Evolutionary conservation across 441 rosid species (phyloP).

Genomic region (Adansonia gregorii): DNA sequence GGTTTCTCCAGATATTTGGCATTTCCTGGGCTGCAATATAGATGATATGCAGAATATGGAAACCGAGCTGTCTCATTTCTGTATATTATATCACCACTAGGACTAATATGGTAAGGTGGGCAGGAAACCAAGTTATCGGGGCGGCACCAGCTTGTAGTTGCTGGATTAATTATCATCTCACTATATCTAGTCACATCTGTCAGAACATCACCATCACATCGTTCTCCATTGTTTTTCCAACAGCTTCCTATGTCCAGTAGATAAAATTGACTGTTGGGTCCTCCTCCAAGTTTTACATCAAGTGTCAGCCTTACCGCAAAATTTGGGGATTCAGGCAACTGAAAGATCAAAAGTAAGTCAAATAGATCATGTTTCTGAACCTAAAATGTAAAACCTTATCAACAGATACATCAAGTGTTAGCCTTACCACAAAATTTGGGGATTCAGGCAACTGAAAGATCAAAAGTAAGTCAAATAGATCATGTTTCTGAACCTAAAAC

Average conservation of each 20-base stretch:
- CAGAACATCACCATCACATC: slow-evolving; percentile 52
- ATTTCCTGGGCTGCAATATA: slow-evolving; percentile 70
- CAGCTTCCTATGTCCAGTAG: slow-evolving; percentile 61
- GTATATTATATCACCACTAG: slow-evolving; percentile 49
- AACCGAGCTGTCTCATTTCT: slow-evolving; percentile 60
- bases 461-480: slow-evolving; percentile 14
- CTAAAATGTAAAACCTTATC: slow-evolving; percentile 1
- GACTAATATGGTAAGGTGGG: slow-evolving; percentile 70
- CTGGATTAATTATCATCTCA: slow-evolving; percentile 61
- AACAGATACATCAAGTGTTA: background rate
- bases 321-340: slow-evolving; percentile 66
- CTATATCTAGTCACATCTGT: slow-evolving; percentile 62
- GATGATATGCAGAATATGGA: slow-evolving; percentile 75
- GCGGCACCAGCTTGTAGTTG: slow-evolving; percentile 52
- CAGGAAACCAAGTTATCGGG: slow-evolving; percentile 47
- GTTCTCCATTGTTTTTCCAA: slow-evolving; percentile 58
- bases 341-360: slow-evolving; percentile 31
- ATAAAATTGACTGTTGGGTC: slow-evolving; percentile 56
- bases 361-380: slow-evolving; percentile 6
- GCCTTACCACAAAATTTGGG: slow-evolving; percentile 51
- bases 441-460: slow-evolving; percentile 64
- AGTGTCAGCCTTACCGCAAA: slow-evolving; percentile 56
- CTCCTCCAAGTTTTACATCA: slow-evolving; percentile 55
- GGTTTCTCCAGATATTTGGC: slow-evolving; percentile 56
- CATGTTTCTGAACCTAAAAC: slow-evolving; percentile 5